Percentiles rank a stretch among this genome's conserved stretches.
Evolutionary conservation across 257 asterid genomes (phyloP).

Genomic region (Misopates orontium): DNA sequence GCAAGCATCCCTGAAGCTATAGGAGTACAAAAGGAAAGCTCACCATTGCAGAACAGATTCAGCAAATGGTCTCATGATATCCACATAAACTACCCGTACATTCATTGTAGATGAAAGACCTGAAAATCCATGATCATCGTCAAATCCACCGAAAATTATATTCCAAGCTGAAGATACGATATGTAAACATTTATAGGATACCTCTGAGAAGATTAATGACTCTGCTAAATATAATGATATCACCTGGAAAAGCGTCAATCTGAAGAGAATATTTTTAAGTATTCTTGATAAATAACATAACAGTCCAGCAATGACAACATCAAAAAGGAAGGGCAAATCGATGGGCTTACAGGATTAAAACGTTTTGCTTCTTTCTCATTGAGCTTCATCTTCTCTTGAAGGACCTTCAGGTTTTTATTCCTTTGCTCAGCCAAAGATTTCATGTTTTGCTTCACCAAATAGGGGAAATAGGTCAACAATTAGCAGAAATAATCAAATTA

Average conservation of each 20-base stretch:
- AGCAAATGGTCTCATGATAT: slow-evolving; percentile 97
- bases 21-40: slow-evolving; percentile 30
- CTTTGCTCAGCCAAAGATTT: slow-evolving; percentile 81
- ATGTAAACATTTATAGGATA: slow-evolving; percentile 29
- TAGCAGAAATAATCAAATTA: slow-evolving; percentile 6
- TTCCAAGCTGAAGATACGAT: slow-evolving; percentile 27
- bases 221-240: slow-evolving; percentile 86
- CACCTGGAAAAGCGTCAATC: slow-evolving; percentile 99
- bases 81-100: slow-evolving; percentile 73
- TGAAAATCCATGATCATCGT: slow-evolving; percentile 40
- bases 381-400: slow-evolving; percentile 89
- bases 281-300: background rate
- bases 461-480: slow-evolving; percentile 31
- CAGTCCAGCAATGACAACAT: slow-evolving; percentile 18
- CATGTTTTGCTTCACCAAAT: slow-evolving; percentile 62
- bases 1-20: slow-evolving; percentile 20
- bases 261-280: slow-evolving; percentile 37
- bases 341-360: slow-evolving; percentile 86
- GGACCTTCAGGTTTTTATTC: slow-evolving; percentile 60
- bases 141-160: slow-evolving; percentile 24
- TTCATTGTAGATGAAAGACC: slow-evolving; percentile 94
- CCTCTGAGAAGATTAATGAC: slow-evolving; percentile 97
- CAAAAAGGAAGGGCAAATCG: slow-evolving; percentile 16
- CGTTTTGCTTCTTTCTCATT: slow-evolving; percentile 80
- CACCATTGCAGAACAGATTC: slow-evolving; percentile 88